Conservation (phyloP, 108 stramenopile genomes). For the Parmales sp. region DNA sequence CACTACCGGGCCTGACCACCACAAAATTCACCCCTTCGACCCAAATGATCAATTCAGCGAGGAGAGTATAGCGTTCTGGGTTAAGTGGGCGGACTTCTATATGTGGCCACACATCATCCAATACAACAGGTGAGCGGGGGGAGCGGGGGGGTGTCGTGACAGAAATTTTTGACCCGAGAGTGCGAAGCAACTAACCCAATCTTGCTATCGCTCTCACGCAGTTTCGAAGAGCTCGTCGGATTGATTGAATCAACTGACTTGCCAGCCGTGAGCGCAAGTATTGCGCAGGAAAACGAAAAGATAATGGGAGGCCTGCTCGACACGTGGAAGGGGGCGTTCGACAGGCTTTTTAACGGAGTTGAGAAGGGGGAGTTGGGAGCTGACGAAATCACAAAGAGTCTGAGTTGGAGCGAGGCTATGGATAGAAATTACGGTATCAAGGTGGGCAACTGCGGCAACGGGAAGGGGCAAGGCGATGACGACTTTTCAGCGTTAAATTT, state of each 20-base stretch:
- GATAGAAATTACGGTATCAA: not conserved
- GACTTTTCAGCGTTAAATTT: not conserved
- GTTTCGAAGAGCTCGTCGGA: conserved; percentile 11
- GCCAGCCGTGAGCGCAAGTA: not conserved
- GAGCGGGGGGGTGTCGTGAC: not conserved
- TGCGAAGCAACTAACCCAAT: not conserved
- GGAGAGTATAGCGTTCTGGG: conserved; percentile 14
- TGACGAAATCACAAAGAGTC: not conserved
- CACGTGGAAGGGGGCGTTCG: not conserved
- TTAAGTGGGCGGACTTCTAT: conserved; percentile 18
- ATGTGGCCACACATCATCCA: conserved; percentile 18
- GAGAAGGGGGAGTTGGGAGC: not conserved
- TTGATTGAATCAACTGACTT: not conserved
- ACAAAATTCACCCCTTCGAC: no score
- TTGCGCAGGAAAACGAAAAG: conserved; percentile 7
- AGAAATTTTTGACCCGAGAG: not conserved
- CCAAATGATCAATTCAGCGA: conserved; percentile 19
- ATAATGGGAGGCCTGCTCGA: not conserved
- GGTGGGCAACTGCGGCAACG: not conserved
- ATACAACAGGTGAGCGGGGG: not conserved
- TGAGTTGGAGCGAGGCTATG: conserved; percentile 3
- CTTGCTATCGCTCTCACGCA: not conserved
- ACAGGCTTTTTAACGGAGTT: not conserved
- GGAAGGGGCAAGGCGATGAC: conserved; percentile 5
- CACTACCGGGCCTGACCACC: not conserved